A percentile compares a stretch with the other conserved stretches of the same genome.
phyloP scores from a whole-genome alignment of 176 grass and related monocot species.

The Microstegium vimineum region DNA sequence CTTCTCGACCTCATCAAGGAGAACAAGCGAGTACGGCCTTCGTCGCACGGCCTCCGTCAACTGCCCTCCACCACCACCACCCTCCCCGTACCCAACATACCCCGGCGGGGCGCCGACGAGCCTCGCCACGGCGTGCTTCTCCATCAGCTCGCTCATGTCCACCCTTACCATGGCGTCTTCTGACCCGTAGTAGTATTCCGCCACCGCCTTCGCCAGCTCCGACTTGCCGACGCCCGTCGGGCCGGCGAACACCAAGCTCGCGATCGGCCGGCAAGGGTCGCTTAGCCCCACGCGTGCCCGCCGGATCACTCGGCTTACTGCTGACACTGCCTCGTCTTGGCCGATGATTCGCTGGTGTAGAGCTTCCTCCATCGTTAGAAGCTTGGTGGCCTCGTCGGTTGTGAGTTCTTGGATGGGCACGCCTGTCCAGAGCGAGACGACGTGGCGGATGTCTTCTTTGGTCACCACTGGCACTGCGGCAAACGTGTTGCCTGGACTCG shows the following conservation, averaged over 20 bases:
- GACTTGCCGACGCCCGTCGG: conserved; percentile 5
- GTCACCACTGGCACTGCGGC: conserved; percentile 42
- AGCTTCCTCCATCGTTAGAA: not conserved
- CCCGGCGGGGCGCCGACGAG: not conserved
- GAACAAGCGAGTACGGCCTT: not conserved
- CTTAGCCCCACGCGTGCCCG: not conserved
- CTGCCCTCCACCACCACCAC: no score
- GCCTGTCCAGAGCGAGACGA: conserved; percentile 79
- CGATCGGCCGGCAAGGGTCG: not conserved
- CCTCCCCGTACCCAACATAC: not conserved
- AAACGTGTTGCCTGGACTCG: not conserved
- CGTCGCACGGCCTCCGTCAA: not conserved
- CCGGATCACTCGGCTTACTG: not conserved
- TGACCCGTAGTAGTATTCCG: not conserved
- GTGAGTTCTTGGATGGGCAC: not conserved
- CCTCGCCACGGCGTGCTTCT: not conserved
- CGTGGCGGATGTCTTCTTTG: conserved; percentile 74
- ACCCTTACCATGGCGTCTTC: not conserved
- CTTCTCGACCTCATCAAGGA: not conserved
- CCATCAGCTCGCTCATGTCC: conserved; percentile 18
- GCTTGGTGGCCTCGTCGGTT: not conserved
- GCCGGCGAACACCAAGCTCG: not conserved
- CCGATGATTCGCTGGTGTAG: not conserved
- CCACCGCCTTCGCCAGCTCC: conserved; percentile 1
- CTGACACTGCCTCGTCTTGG: not conserved